These are phyloP conservation scores for Candida chilensis DNA, from an alignment of 805 yeast genomes.

Conservation along the genomic window DNA sequence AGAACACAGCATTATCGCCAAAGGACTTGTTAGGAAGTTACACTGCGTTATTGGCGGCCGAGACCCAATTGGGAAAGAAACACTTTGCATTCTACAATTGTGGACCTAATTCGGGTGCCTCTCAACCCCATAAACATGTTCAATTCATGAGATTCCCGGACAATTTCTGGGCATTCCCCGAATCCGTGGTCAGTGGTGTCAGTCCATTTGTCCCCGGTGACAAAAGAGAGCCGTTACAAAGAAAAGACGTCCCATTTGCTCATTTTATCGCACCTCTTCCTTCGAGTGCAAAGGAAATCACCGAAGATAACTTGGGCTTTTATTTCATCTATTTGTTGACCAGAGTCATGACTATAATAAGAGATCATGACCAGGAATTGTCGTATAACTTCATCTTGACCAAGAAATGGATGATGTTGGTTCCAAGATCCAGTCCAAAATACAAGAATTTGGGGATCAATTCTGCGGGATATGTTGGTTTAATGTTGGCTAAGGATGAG, in stretches of 20 bases:
- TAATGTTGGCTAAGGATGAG: slow-evolving; percentile 65
- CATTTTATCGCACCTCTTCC: slow-evolving; percentile 71
- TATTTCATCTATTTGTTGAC: slow-evolving; percentile 67
- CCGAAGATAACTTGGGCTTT: slow-evolving; percentile 54
- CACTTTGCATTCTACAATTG: slow-evolving; percentile 78
- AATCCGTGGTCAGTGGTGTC: slow-evolving; percentile 29
- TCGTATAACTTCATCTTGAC: slow-evolving; percentile 83
- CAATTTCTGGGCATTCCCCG: slow-evolving; percentile 50
- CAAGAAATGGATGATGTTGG: slow-evolving; percentile 71
- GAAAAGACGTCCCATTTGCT: slow-evolving; percentile 61
- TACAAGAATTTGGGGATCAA: slow-evolving; percentile 59
- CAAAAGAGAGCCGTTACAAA: slow-evolving; percentile 50
- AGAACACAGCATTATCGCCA: slow-evolving; percentile 62
- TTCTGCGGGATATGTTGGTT: slow-evolving; percentile 73
- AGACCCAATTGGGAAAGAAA: slow-evolving; percentile 18
- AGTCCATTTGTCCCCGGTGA: slow-evolving; percentile 46
- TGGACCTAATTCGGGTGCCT: slow-evolving; percentile 88
- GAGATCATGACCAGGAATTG: slow-evolving; percentile 38
- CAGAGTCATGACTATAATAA: slow-evolving; percentile 57
- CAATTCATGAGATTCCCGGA: slow-evolving; percentile 74
- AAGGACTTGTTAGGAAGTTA: slow-evolving; percentile 57
- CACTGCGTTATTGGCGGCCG: slow-evolving; percentile 41
- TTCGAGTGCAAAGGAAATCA: slow-evolving; percentile 27
- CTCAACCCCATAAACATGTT: slow-evolving; percentile 87
- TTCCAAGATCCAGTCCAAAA: slow-evolving; percentile 65